Percentiles rank a stretch among this genome's conserved stretches.
Evolutionary conservation across 164 flowering plant genomes (phyloP).

Genomic region (Vitis labrusca): DNA sequence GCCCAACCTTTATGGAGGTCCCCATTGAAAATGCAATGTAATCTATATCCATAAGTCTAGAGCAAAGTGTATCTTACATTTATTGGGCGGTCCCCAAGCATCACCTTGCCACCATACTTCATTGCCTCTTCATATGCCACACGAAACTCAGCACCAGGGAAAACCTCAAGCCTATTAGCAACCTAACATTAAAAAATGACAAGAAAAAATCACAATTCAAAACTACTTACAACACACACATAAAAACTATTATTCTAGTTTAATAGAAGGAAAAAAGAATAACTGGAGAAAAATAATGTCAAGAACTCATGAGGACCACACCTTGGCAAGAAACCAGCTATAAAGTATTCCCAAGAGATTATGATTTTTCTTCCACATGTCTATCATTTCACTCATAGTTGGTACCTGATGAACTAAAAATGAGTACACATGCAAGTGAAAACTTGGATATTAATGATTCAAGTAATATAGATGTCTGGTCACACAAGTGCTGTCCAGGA

Average conservation of each 20-base stretch:
- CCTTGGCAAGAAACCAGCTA: conserved; percentile 98
- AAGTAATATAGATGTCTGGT: background rate
- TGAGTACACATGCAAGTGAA: background rate
- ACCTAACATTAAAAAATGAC: conserved; percentile 40
- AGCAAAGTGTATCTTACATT: conserved; percentile 39
- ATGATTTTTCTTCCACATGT: conserved; percentile 76
- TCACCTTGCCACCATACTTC: conserved; percentile 84
- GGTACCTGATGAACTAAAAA: conserved; percentile 62
- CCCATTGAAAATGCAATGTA: too few relatives aligned
- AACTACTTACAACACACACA: background rate
- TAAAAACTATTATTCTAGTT: too few relatives aligned
- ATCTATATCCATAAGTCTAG: background rate
- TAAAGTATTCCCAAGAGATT: conserved; percentile 78
- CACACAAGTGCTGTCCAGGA: too few relatives aligned
- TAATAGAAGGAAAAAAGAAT: too few relatives aligned
- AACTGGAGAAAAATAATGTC: background rate
- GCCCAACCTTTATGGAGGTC: too few relatives aligned
- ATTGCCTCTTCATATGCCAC: conserved; percentile 92
- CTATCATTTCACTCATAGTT: conserved; percentile 80
- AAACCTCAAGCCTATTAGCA: conserved; percentile 81
- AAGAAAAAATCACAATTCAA: conserved; percentile 3
- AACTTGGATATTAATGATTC: background rate
- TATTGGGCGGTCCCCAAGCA: conserved; percentile 97
- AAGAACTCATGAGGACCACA: conserved; percentile 18
- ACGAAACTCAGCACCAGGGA: conserved; percentile 96